These are phyloP conservation scores for Panicum miliaceum DNA, from an alignment of 176 grass and related monocot genomes.

Conservation along the genomic window DNA sequence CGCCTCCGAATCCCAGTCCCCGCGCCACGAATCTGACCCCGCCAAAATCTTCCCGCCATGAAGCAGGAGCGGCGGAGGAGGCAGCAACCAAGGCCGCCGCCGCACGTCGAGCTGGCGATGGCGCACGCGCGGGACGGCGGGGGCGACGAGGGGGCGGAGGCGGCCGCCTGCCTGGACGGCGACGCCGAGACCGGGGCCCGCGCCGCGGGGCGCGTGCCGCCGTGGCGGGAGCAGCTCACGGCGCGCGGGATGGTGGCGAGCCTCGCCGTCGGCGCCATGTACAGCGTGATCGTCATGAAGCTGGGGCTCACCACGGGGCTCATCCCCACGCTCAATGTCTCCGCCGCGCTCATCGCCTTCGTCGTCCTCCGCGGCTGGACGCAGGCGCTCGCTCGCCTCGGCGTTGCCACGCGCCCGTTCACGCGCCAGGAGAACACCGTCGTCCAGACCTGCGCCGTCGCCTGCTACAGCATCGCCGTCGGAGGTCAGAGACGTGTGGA, in stretches of 20 bases:
- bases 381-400: slow-evolving; percentile 59
- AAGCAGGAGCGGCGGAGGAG: slow-evolving; percentile 51
- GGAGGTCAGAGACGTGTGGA: slow-evolving; percentile 49
- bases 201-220: slow-evolving; percentile 45
- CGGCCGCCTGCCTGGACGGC: slow-evolving; percentile 24
- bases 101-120: slow-evolving; percentile 41
- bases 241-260: slow-evolving; percentile 77
- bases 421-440: slow-evolving; percentile 97
- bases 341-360: slow-evolving; percentile 88
- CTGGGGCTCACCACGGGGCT: slow-evolving; percentile 82
- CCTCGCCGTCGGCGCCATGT: slow-evolving; percentile 72
- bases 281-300: slow-evolving; percentile 97
- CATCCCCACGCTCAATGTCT: slow-evolving; percentile 94
- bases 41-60: slow-evolving; percentile 34
- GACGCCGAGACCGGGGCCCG: slow-evolving; percentile 32
- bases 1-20: neutral
- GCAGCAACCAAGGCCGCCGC: slow-evolving; percentile 35
- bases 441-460: slow-evolving; percentile 94
- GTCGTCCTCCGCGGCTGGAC: slow-evolving; percentile 86
- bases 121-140: slow-evolving; percentile 27
- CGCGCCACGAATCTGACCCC: slow-evolving; percentile 46
- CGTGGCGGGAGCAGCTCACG: slow-evolving; percentile 81
- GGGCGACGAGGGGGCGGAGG: slow-evolving; percentile 36
- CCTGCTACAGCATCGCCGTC: slow-evolving; percentile 89
- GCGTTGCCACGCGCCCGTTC: slow-evolving; percentile 62